Evolutionary conservation across 2,329 filamentous ascomycete genomes (phyloP).

Genomic region (Claviceps africana): DNA sequence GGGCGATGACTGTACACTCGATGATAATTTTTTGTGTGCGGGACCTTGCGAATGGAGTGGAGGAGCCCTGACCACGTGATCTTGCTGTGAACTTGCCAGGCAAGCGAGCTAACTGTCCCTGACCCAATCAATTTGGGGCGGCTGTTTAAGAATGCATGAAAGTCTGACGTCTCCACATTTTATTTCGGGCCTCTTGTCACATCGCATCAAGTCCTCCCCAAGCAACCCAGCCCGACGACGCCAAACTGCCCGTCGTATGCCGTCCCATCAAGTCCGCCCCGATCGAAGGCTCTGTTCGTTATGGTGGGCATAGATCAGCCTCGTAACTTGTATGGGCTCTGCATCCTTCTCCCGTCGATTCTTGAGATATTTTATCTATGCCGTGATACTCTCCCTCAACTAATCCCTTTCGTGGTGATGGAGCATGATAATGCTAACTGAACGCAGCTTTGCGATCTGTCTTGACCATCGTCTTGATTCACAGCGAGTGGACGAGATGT

Average conservation of each 20-base stretch:
- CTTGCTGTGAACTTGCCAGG: neutral
- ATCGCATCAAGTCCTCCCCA: neutral
- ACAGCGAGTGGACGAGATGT: neutral
- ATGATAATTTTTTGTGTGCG: slow-evolving; percentile 26
- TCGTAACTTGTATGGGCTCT: neutral
- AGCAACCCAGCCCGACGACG: neutral
- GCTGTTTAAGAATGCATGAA: neutral
- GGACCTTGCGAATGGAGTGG: slow-evolving; percentile 11
- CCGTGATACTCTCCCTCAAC: neutral
- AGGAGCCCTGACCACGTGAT: slow-evolving; percentile 26
- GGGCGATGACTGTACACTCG: slow-evolving; percentile 13
- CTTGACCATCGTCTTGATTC: neutral
- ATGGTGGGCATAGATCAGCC: neutral
- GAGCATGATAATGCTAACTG: slow-evolving; percentile 1
- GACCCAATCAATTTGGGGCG: neutral
- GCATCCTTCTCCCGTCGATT: too few species aligned
- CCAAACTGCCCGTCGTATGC: neutral
- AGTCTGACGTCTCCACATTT: neutral
- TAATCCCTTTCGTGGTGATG: neutral
- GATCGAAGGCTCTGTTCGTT: neutral
- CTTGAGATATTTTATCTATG: neutral
- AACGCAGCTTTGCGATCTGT: neutral
- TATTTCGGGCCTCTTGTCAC: neutral
- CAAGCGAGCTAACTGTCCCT: slow-evolving; percentile 5
- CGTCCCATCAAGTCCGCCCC: neutral